A percentile compares a stretch with the other conserved stretches of the same genome.
Evolutionary conservation across 2,329 filamentous ascomycete species (phyloP).

Genomic region (Westerdykella ornata): DNA sequence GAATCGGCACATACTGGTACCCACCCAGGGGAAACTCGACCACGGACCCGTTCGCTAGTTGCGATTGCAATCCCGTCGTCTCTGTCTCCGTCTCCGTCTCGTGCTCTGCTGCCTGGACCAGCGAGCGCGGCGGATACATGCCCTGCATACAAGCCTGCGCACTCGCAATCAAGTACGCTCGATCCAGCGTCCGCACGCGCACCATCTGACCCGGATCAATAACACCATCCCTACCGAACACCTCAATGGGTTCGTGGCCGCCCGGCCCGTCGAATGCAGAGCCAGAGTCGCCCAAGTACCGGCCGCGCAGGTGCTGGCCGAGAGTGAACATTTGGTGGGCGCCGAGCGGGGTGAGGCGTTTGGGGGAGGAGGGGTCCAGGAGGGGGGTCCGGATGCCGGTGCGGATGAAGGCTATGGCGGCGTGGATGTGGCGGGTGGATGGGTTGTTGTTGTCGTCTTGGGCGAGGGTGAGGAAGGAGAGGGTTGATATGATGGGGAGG

Average conservation of each 20-base stretch:
- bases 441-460: conserved; percentile 14
- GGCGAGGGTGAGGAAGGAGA: conserved; percentile 11
- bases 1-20: conserved; percentile 52
- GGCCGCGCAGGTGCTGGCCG: conserved; percentile 47
- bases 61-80: conserved; percentile 35
- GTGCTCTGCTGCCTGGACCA: conserved; percentile 16
- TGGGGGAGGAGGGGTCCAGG: conserved; percentile 20
- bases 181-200: conserved; percentile 43
- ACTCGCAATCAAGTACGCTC: conserved; percentile 46
- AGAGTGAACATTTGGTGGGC: conserved; percentile 49
- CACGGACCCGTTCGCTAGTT: conserved; percentile 45
- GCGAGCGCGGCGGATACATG: conserved; percentile 47
- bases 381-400: conserved; percentile 51
- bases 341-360: conserved; percentile 47
- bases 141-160: conserved; percentile 58
- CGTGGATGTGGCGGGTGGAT: conserved; percentile 36
- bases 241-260: conserved; percentile 14
- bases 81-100: conserved; percentile 14
- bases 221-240: conserved; percentile 42
- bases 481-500: conserved; percentile 20
- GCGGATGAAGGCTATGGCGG: conserved; percentile 49
- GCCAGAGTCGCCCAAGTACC: conserved; percentile 42
- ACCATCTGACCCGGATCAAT: conserved; percentile 42
- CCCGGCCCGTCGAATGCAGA: conserved; percentile 1
- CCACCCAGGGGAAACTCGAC: conserved; percentile 47